phyloP scores from a whole-genome alignment of 257 asterid species.

The Capsicum baccatum region DNA sequence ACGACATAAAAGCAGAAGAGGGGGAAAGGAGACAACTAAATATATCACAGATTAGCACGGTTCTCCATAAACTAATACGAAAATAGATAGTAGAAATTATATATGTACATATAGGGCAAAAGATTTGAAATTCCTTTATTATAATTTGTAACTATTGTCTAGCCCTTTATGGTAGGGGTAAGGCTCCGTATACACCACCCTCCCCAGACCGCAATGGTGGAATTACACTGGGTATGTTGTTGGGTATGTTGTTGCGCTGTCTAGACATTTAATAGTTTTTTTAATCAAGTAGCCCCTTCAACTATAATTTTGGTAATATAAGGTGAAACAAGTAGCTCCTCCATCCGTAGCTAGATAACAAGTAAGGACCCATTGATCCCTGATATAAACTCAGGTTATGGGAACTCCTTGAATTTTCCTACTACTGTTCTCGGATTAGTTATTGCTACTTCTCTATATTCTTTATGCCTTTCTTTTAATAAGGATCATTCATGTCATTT shows the following conservation, averaged over 20 bases:
- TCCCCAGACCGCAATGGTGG: too few species aligned
- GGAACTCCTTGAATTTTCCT: neutral
- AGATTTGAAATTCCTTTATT: conserved; percentile 4
- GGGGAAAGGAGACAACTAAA: neutral
- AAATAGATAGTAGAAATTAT: neutral
- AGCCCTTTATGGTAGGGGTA: neutral
- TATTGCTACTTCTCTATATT: neutral
- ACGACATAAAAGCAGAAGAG: neutral
- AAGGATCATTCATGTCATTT: neutral
- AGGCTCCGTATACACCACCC: too few species aligned
- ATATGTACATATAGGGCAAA: neutral
- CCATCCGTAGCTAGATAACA: neutral
- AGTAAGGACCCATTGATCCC: neutral
- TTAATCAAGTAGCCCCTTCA: neutral
- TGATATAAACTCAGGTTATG: neutral
- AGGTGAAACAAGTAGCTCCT: neutral
- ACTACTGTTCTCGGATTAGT: neutral
- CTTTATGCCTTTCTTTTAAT: neutral
- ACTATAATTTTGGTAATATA: conserved; percentile 10
- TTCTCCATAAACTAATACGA: neutral
- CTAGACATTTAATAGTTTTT: neutral
- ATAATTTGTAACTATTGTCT: neutral
- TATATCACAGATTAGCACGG: neutral
- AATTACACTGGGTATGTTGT: too few species aligned
- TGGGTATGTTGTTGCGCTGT: neutral